phyloP scores from a whole-genome alignment of 2,329 filamentous ascomycete genomes.

The Pestalotiopsis sp. region DNA sequence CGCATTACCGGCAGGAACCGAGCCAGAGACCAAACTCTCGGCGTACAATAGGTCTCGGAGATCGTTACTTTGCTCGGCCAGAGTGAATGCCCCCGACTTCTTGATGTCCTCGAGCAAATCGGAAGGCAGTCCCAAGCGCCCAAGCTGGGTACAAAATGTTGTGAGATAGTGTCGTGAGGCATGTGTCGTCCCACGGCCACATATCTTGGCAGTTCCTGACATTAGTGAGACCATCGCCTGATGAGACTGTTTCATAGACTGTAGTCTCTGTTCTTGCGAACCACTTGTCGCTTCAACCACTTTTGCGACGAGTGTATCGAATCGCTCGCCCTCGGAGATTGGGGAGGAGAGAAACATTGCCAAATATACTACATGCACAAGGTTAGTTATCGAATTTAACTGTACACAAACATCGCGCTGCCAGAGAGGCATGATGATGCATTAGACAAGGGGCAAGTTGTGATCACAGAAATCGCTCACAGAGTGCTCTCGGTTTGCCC shows the following conservation, averaged over 20 bases:
- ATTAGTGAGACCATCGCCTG: constrained; percentile 27
- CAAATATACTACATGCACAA: not conserved
- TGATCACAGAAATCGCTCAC: not conserved
- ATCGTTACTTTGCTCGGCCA: constrained; percentile 53
- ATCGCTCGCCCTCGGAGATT: not conserved
- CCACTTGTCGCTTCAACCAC: not conserved
- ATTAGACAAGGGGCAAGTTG: not conserved
- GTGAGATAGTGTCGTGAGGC: constrained; percentile 28
- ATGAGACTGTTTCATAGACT: constrained; percentile 12
- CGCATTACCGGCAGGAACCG: not conserved
- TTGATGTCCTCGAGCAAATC: constrained; percentile 38
- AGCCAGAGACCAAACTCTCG: constrained; percentile 37
- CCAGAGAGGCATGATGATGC: not conserved
- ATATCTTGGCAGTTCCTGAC: constrained; percentile 28
- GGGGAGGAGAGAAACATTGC: constrained; percentile 13
- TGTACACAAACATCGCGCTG: not conserved
- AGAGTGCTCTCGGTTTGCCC: constrained; percentile 1
- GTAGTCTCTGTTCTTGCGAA: not conserved
- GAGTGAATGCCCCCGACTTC: constrained; percentile 48
- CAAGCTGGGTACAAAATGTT: constrained; percentile 39
- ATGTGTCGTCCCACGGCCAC: constrained; percentile 25
- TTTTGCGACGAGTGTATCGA: not conserved
- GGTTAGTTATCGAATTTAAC: not conserved
- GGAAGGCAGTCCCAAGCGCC: constrained; percentile 31
- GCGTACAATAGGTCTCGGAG: constrained; percentile 55